These are phyloP conservation scores for Colletotrichum destructivum DNA, from an alignment of 2,329 filamentous ascomycete genomes.

Conservation along the genomic window DNA sequence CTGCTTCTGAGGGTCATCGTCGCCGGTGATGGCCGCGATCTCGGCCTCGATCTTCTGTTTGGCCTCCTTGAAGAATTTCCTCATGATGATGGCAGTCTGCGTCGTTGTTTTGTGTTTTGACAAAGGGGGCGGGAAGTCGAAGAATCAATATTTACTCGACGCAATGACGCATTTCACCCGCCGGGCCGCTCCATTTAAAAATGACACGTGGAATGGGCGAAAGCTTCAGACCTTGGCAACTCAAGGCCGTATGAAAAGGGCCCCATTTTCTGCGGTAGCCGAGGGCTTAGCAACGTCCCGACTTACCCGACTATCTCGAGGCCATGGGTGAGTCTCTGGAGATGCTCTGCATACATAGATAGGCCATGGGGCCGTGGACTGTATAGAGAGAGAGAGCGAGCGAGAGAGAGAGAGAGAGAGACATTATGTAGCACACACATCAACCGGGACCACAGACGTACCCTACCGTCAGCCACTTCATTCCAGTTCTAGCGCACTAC, in stretches of 20 bases:
- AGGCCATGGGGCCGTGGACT: too few species aligned
- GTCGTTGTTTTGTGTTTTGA: background rate
- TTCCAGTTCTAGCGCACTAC: background rate
- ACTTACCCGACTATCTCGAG: constrained; percentile 28
- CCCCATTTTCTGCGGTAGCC: constrained; percentile 29
- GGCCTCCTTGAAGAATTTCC: constrained; percentile 38
- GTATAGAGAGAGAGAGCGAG: too few species aligned
- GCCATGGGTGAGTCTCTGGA: background rate
- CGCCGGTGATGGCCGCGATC: constrained; percentile 37
- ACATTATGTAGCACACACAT: too few species aligned
- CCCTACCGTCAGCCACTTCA: background rate
- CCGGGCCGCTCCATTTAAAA: constrained; percentile 39
- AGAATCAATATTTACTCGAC: too few species aligned
- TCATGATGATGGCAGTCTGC: constrained; percentile 17
- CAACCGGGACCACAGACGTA: too few species aligned
- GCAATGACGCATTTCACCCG: constrained; percentile 19
- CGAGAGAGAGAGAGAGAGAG: too few species aligned
- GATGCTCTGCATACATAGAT: background rate
- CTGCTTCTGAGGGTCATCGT: constrained; percentile 33
- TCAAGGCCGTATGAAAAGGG: constrained; percentile 4
- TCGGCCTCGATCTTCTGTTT: constrained; percentile 40
- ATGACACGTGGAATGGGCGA: constrained; percentile 39
- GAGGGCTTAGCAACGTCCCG: constrained; percentile 41
- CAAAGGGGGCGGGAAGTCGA: too few species aligned
- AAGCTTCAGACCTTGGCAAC: constrained; percentile 38